phyloP scores from a whole-genome alignment of 1,284 basidiomycete species.

The Prillingera fragicola region DNA sequence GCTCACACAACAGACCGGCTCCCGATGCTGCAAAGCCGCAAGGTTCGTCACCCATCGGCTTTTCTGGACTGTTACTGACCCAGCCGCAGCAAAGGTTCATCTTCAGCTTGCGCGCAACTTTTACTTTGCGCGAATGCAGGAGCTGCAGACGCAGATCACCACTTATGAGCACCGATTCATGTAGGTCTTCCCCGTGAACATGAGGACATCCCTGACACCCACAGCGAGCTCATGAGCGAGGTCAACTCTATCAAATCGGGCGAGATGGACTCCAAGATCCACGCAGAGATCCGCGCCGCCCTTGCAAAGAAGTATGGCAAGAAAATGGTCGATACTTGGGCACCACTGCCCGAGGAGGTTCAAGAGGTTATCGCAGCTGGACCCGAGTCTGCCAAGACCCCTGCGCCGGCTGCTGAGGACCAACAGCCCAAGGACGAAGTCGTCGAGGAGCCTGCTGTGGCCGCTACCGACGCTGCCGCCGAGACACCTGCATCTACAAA shows the following conservation, averaged over 20 bases:
- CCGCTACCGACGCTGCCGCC: background rate
- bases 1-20: slow-evolving; percentile 26
- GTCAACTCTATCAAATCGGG: slow-evolving; percentile 65
- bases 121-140: slow-evolving; percentile 62
- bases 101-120: slow-evolving; percentile 65
- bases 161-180: slow-evolving; percentile 71
- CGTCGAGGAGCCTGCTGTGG: slow-evolving; percentile 1
- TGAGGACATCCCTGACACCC: slow-evolving; percentile 1
- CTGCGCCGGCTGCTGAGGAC: background rate
- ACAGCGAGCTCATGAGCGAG: slow-evolving; percentile 33
- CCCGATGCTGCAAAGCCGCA: slow-evolving; percentile 34
- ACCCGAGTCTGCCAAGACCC: slow-evolving; percentile 12
- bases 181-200: slow-evolving; percentile 49
- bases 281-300: slow-evolving; percentile 46
- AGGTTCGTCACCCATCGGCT: slow-evolving; percentile 16
- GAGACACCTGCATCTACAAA: background rate
- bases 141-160: slow-evolving; percentile 63
- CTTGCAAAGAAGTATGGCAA: slow-evolving; percentile 39
- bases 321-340: slow-evolving; percentile 36
- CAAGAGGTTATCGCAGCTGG: slow-evolving; percentile 27
- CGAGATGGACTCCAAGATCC: slow-evolving; percentile 58
- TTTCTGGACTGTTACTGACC: background rate
- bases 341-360: slow-evolving; percentile 31
- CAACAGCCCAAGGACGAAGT: background rate
- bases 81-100: slow-evolving; percentile 52